Evolutionary conservation across 495 filamentous ascomycete species (phyloP), one percentile per base, ranked within the genome.

Genomic region (Penicillium cosmopolitanum): DNA sequence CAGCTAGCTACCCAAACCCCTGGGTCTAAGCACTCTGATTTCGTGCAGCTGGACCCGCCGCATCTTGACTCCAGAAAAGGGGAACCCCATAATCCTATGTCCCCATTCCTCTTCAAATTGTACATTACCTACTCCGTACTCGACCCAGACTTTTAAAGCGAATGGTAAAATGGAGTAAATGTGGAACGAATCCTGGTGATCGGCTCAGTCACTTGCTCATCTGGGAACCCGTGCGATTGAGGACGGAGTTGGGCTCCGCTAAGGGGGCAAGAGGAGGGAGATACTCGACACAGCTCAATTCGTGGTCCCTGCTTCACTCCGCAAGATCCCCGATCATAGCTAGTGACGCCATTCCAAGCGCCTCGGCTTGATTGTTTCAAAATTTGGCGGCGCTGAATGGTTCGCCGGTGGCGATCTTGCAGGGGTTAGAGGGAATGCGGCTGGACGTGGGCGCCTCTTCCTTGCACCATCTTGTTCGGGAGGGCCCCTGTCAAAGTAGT

Each of bases 1-100:
- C 28, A 31, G n/a, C 16, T n/a, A 44, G 16, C 42, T 43, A 57
- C 9, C 57, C 51, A 35, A 40, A 55, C 59, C 58, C 53, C 50
- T 57, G 61, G 36, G 16, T 53, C 38, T 57, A 33, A 44, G 16
- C 42, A 44, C 42, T 44, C 9, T 23, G 19, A 66, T 67, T 59
- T 53, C 57, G 43, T 60, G 60, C 58, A 68, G 63, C 57, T 59
- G 58, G 55, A 56, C 65, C 62, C 55, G 52, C 52, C 44, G 35
- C 25, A 61, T 55, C 51, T 58, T n/a, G 23, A 62, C 62, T 58
- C 58, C 55, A 58, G 55, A 64, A 64, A 68, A 68, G 58, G 64
- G 64, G 61, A 53, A 56, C 19, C 31, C 19, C 46, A 48, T 48
- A 10, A 15, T 25, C 46, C 28, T 19, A 28, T 18, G n/a, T 21